These are phyloP conservation scores for Cyberlindnera sargentensis DNA, from an alignment of 805 yeast species.

Conservation along the genomic window DNA sequence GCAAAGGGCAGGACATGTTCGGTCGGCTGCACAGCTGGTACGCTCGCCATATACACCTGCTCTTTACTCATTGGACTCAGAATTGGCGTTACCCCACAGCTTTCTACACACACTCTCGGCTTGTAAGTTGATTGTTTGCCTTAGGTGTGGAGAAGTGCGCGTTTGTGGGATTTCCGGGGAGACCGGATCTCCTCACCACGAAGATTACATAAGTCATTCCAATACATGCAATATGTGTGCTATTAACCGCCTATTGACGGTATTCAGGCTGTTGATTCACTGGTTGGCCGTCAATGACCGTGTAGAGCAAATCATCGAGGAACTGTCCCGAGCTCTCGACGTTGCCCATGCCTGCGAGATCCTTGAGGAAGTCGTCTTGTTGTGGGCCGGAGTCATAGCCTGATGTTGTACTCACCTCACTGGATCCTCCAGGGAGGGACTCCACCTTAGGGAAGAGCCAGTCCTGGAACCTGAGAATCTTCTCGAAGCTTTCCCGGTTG, in stretches of 20 bases:
- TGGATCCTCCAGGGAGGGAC: not conserved
- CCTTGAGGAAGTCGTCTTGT: constrained; percentile 14
- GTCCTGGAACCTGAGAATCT: constrained; percentile 20
- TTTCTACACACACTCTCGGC: no score
- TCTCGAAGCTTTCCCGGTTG: constrained; percentile 17
- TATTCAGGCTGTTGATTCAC: not conserved
- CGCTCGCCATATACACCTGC: no score
- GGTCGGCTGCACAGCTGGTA: no score
- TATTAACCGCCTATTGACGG: not conserved
- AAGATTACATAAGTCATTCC: no score
- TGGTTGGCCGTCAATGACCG: constrained; percentile 9
- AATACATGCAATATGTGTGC: no score
- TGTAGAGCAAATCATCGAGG: constrained; percentile 19
- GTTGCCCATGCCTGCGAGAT: constrained; percentile 12
- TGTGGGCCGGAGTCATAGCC: not conserved
- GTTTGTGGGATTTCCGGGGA: no score
- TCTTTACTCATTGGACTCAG: no score
- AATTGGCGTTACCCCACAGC: no score
- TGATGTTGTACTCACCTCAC: not conserved
- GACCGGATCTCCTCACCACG: no score
- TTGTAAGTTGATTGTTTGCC: no score
- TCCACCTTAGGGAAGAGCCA: constrained; percentile 20
- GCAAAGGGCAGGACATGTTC: constrained; percentile 51
- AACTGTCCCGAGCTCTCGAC: constrained; percentile 12
- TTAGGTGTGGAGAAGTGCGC: no score